phyloP scores from a whole-genome alignment of 768 basidiomycete genomes.

The Suillus americanus region DNA sequence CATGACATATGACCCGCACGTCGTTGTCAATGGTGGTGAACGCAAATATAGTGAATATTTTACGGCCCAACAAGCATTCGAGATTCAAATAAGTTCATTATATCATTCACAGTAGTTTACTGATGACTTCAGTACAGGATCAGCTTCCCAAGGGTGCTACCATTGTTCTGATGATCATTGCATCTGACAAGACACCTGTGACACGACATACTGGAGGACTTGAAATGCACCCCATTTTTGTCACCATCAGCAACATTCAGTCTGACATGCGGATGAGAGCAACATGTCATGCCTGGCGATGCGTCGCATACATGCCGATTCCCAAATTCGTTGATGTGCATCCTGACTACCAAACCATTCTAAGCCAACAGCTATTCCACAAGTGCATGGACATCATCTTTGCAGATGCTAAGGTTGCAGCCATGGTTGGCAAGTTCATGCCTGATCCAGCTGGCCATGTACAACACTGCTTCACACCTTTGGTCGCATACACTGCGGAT shows the following conservation, averaged over 20 bases:
- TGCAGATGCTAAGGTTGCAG: conserved; percentile 26
- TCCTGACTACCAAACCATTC: conserved; percentile 21
- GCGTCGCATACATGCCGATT: conserved; percentile 30
- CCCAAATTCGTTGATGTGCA: conserved; percentile 19
- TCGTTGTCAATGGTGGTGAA: neutral
- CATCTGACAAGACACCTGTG: conserved; percentile 7
- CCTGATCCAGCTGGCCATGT: conserved; percentile 20
- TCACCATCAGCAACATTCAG: conserved; percentile 3
- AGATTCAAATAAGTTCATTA: neutral
- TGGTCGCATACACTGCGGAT: conserved; percentile 17
- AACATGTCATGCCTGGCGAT: conserved; percentile 11
- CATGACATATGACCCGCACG: neutral
- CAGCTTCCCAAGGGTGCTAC: neutral
- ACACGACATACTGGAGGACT: neutral
- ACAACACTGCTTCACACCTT: conserved; percentile 10
- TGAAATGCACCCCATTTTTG: neutral
- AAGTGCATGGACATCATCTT: conserved; percentile 31
- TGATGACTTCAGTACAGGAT: neutral
- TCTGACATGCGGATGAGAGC: conserved; percentile 10
- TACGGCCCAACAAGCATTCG: neutral
- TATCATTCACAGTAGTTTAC: neutral
- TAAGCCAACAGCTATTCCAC: conserved; percentile 30
- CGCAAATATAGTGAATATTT: neutral
- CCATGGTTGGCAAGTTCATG: conserved; percentile 24
- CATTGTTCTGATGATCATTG: neutral